Percentiles rank a stretch among this genome's conserved stretches.
These are phyloP conservation scores for Blepharisma japonicum DNA, from an alignment of 73 alveolate genomes.

Conservation along the genomic window DNA sequence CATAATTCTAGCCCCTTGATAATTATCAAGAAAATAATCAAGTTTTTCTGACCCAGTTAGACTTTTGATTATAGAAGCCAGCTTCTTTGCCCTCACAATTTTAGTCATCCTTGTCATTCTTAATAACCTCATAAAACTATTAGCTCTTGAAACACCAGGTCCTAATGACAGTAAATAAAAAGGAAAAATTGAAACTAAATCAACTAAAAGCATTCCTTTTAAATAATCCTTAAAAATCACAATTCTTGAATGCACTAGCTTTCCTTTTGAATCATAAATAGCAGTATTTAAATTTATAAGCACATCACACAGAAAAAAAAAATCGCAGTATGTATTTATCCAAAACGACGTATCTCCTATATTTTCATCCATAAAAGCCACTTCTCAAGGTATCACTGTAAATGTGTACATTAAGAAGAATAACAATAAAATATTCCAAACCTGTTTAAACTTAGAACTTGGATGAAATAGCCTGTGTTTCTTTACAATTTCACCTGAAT, in stretches of 20 bases:
- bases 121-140: slow-evolving; percentile 45
- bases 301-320: not conserved
- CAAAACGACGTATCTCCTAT: not conserved
- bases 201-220: not conserved
- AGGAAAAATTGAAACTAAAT: not conserved
- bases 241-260: not conserved
- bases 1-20: slow-evolving; percentile 52
- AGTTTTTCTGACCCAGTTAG: slow-evolving; percentile 44
- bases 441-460: not conserved
- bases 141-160: slow-evolving; percentile 15
- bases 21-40: slow-evolving; percentile 57
- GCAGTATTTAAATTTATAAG: slow-evolving; percentile 16
- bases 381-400: slow-evolving; percentile 13
- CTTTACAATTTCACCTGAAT: not conserved
- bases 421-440: not conserved
- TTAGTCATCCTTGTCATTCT: slow-evolving; percentile 63
- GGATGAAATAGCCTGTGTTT: slow-evolving; percentile 19
- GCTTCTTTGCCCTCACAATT: slow-evolving; percentile 43
- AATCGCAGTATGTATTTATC: not conserved
- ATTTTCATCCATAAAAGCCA: not conserved
- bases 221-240: not conserved
- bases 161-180: slow-evolving; percentile 2
- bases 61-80: slow-evolving; percentile 41
- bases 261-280: not conserved
- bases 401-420: not conserved